phyloP scores from a whole-genome alignment of 2,329 filamentous ascomycete genomes.

The Fusarium sp. region DNA sequence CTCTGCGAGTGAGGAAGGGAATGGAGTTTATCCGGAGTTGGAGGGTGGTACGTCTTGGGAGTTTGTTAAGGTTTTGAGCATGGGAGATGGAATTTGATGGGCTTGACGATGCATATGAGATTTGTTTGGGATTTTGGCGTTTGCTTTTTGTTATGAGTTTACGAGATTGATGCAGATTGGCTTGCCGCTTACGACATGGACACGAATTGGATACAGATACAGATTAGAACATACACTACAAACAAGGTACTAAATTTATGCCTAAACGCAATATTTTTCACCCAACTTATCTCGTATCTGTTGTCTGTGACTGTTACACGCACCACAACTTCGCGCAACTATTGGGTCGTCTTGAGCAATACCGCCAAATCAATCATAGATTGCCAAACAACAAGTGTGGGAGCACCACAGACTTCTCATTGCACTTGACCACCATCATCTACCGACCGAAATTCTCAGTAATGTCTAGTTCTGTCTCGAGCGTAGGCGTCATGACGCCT shows the following conservation, averaged over 20 bases:
- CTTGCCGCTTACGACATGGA: not conserved
- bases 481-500: not conserved
- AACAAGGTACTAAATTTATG: no score
- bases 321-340: no score
- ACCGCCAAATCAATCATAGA: not conserved
- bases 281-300: no score
- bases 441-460: not conserved
- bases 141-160: not conserved
- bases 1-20: not conserved
- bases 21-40: not conserved
- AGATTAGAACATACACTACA: no score
- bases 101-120: not conserved
- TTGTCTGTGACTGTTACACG: no score
- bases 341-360: not conserved
- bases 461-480: not conserved
- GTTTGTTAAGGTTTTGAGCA: not conserved
- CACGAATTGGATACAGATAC: no score
- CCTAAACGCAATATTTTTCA: no score
- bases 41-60: conserved; percentile 6
- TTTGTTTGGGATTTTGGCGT: not conserved
- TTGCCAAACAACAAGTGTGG: not conserved
- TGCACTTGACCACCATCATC: no score
- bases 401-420: not conserved
- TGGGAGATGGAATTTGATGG: not conserved
- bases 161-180: not conserved